These are phyloP conservation scores for Vitellaria paradoxa DNA, from an alignment of 179 eudicot genomes.

Conservation along the genomic window DNA sequence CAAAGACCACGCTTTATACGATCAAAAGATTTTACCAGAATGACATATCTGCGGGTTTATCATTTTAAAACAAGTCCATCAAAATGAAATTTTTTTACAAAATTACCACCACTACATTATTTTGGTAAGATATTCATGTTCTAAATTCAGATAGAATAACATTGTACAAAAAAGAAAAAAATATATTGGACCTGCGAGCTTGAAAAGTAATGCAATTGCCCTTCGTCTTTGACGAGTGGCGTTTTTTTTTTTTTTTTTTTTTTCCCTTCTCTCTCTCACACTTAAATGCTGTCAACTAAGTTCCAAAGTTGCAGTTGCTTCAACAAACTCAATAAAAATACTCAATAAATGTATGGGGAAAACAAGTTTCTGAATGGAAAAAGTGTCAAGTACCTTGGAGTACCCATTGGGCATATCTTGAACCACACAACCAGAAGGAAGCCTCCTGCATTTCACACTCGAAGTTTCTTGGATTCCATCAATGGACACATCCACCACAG, in stretches of 20 bases:
- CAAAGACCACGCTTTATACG: neutral
- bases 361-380: neutral
- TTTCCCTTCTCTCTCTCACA: too few relatives aligned
- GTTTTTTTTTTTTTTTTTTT: slow-evolving; percentile 17
- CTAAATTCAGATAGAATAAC: too few relatives aligned
- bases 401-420: slow-evolving; percentile 70
- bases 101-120: too few relatives aligned
- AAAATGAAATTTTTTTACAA: too few relatives aligned
- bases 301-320: slow-evolving; percentile 18
- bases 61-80: too few relatives aligned
- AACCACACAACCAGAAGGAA: slow-evolving; percentile 77
- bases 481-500: slow-evolving; percentile 69
- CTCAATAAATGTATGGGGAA: slow-evolving; percentile 35
- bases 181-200: neutral
- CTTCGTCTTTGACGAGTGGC: slow-evolving; percentile 18
- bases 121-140: too few relatives aligned
- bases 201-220: slow-evolving; percentile 13
- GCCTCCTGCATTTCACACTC: slow-evolving; percentile 46
- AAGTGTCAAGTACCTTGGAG: slow-evolving; percentile 51
- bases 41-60: too few relatives aligned
- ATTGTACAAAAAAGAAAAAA: slow-evolving; percentile 15
- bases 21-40: too few relatives aligned
- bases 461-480: slow-evolving; percentile 42
- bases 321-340: slow-evolving; percentile 69
- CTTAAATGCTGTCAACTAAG: slow-evolving; percentile 24